Conservation (phyloP, 305 asterid species). For the Solanum chacoense region DNA sequence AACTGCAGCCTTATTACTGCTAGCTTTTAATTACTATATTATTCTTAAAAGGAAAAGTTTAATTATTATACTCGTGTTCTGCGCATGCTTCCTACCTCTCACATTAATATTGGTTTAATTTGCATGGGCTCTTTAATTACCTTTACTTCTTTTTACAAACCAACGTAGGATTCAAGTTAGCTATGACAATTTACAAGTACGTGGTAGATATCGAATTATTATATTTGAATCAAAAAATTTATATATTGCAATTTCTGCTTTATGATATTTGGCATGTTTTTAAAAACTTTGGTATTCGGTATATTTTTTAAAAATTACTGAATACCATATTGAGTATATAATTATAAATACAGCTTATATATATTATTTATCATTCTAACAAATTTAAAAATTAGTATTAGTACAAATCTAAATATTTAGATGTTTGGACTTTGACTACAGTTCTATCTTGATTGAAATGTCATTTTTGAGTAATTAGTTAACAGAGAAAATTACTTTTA, state of each 20-base stretch:
- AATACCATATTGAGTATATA: not conserved
- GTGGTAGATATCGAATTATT: not conserved
- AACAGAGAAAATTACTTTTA: not conserved
- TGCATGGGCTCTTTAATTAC: not conserved
- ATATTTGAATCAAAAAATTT: not conserved
- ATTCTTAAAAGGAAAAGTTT: not conserved
- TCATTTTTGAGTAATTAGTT: not conserved
- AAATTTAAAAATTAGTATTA: not conserved
- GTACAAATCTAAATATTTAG: not conserved
- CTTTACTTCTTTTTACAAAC: not conserved
- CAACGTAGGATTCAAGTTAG: not conserved
- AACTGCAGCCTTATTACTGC: slow-evolving; percentile 7
- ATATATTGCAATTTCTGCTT: not conserved
- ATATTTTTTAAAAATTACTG: not conserved
- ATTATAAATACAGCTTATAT: not conserved
- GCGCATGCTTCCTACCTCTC: slow-evolving; percentile 15
- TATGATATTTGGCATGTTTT: not conserved
- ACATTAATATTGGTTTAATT: not conserved
- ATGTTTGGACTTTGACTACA: not conserved
- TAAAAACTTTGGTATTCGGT: not conserved
- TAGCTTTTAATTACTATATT: slow-evolving; percentile 1
- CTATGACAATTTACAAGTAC: not conserved
- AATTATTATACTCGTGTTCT: slow-evolving; percentile 8
- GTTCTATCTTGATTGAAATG: not conserved
- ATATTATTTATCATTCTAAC: not conserved